Percentiles rank a stretch among this genome's conserved stretches.
Evolutionary conservation across 139 green algal genomes (phyloP).

Genomic region (Tetraselmis chui): DNA sequence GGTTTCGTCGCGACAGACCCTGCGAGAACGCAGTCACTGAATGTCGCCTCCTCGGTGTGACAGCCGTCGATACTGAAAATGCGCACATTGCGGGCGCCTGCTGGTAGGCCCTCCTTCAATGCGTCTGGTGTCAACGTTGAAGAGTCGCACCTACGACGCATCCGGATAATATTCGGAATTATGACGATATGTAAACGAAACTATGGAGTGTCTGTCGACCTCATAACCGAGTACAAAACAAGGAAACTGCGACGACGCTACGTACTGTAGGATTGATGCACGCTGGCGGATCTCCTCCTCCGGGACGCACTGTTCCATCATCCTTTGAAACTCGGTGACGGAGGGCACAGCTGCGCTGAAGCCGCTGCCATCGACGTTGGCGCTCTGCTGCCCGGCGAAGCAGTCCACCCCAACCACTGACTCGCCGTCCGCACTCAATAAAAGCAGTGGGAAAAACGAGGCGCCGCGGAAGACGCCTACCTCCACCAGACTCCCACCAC

Average conservation of each 20-base stretch:
- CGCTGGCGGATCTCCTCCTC: not conserved
- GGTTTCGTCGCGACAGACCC: not conserved
- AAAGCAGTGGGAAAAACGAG: not conserved
- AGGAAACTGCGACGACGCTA: not conserved
- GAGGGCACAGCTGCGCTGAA: not conserved
- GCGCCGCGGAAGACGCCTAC: not conserved
- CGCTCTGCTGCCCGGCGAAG: not conserved
- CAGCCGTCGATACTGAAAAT: conserved; percentile 23
- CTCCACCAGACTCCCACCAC: not conserved
- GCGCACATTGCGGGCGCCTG: not conserved
- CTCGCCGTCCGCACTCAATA: not conserved
- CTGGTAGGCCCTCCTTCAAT: not conserved
- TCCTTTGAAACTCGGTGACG: not conserved
- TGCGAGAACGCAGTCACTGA: conserved; percentile 2
- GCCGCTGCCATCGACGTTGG: not conserved
- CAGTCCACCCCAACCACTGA: not conserved
- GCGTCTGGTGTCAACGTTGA: not conserved
- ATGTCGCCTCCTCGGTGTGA: conserved; percentile 12
- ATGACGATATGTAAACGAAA: not conserved
- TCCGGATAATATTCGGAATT: not conserved
- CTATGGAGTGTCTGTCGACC: not conserved
- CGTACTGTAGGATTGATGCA: not conserved
- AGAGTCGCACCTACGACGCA: not conserved
- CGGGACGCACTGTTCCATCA: not conserved
- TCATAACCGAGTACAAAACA: no score